Base-by-base conservation (phyloP, 805 yeast genomes). In the Saccharomycopsis capsularis region DNA sequence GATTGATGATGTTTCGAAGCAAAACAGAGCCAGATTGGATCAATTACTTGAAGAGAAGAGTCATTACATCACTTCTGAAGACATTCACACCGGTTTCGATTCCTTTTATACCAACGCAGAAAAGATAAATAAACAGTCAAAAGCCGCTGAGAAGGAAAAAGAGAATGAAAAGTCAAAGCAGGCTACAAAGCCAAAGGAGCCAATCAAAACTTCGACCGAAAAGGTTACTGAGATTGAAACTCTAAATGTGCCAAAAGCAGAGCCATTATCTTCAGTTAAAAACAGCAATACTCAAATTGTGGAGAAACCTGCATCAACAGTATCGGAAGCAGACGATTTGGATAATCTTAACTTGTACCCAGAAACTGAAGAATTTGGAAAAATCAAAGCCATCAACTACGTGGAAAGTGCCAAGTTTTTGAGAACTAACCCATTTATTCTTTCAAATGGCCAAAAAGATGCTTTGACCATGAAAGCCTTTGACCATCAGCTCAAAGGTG, bases 381-480 rank as follows among this genome's bases (percentile, higher is more conserved):
- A 74, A 40, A 73, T 90, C 23, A 67, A 79, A 1, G 55, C 64
- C 2, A 66, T 68, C 18, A 72, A 82, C 42, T 69, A 78, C 39
- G 59, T 65, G n/a, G 63, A 67, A 47, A 70, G 82, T 57, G 74
- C 79, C 54, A 67, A 66, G 44, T 80, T 69, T 64, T 67, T 85
- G 56, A 55, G 68, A 72, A 40, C 62, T 61, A 62, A 82, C 63
- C 78, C 85, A 36, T 71, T 75, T 50, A 85, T 93, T 50, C 78
- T 90, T 44, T 78, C 79, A 3, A 88, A 83, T 55, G 81, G 81
- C 53, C 97, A 93, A 62, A 88, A 90, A 61, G 98, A 93, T 64
- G 87, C 95, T 0, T 76, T 93, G 51, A 71, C 90, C 62, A 90
- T 91, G 96, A 82, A 82, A 19, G 95, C 97, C 0, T 93, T 93